Evolutionary conservation across 257 asterid species (phyloP), one percentile per base, ranked within the genome.

Genomic region (Verbascum thapsus): DNA sequence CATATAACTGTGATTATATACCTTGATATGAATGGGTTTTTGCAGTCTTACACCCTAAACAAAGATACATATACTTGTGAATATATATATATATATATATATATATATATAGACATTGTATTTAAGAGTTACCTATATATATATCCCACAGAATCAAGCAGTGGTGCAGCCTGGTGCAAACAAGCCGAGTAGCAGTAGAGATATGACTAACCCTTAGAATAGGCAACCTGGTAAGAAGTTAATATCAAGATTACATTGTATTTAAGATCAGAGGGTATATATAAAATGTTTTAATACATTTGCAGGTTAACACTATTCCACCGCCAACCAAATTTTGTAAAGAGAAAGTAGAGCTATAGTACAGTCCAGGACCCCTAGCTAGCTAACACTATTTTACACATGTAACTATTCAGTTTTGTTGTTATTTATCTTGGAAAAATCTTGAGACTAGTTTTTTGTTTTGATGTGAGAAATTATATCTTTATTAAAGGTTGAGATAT

Each of bases 81-180:
- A n/a, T n/a, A n/a, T n/a, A n/a, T n/a, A n/a, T n/a, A n/a, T n/a
- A n/a, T n/a, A n/a, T n/a, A n/a, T n/a, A n/a, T n/a, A n/a, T n/a
- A n/a, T n/a, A n/a, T n/a, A n/a, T n/a, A n/a, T n/a, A n/a, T n/a
- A n/a, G n/a, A n/a, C n/a, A n/a, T 20, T 8, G 41, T 65, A 54
- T 40, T 66, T 23, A 50, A 0, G 8, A 17, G 32, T 61, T 44
- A 59, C 58, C 10, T n/a, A 30, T 30, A 7, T 10, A 10, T 63
- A 7, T 10, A 10, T 63, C 38, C 13, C 70, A 77, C 89, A 86
- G 98, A 83, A 75, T 64, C 95, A 74, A 63, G 64, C 71, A 16
- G 84, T 15, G 26, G 66, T 59, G 63, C 86, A 61, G 63, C 76
- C 65, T 3, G 70, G 58, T 49, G 22, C 49, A 45, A 68, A 58